A percentile compares a stretch with the other conserved stretches of the same genome.
Conservation (phyloP, 2,329 filamentous ascomycete genomes). For the Rasamsonia emersonii region DNA sequence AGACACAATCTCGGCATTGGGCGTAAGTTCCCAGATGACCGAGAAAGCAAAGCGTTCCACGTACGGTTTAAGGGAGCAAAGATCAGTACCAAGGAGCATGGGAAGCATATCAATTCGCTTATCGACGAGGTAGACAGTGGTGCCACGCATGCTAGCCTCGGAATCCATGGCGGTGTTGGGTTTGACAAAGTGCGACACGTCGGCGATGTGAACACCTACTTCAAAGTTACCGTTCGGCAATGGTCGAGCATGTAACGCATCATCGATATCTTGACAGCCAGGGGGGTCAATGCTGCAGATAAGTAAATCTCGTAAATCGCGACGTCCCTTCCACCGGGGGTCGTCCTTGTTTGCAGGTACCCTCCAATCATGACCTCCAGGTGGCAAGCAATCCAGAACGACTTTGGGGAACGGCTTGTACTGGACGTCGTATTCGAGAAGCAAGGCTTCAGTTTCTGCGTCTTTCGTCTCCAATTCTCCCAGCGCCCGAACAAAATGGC, state of each 20-base stretch:
- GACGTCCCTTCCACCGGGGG: slow-evolving; percentile 75
- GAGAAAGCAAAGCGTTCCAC: slow-evolving; percentile 91
- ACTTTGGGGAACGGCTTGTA: slow-evolving; percentile 95
- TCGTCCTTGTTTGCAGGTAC: slow-evolving; percentile 74
- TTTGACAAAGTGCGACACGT: slow-evolving; percentile 98
- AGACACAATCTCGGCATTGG: slow-evolving; percentile 74
- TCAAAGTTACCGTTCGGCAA: slow-evolving; percentile 91
- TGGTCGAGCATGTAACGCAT: slow-evolving; percentile 78
- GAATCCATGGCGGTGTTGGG: slow-evolving; percentile 95
- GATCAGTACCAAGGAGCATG: slow-evolving; percentile 86
- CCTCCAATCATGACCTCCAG: slow-evolving; percentile 87
- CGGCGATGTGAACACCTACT: slow-evolving; percentile 95
- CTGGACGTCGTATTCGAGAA: slow-evolving; percentile 94
- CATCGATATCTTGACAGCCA: slow-evolving; percentile 96
- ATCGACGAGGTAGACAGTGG: slow-evolving; percentile 94
- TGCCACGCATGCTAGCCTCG: slow-evolving; percentile 87
- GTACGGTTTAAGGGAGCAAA: slow-evolving; percentile 94
- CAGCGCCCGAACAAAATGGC: slow-evolving; percentile 86
- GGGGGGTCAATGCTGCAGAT: slow-evolving; percentile 97
- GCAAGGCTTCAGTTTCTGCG: slow-evolving; percentile 90
- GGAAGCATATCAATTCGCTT: slow-evolving; percentile 99
- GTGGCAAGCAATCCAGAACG: slow-evolving; percentile 84
- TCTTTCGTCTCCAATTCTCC: slow-evolving; percentile 93
- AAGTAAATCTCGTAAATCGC: slow-evolving; percentile 74
- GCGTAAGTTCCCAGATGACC: slow-evolving; percentile 78